Conservation (phyloP, 257 asterid genomes). For the Solanum neorickii region DNA sequence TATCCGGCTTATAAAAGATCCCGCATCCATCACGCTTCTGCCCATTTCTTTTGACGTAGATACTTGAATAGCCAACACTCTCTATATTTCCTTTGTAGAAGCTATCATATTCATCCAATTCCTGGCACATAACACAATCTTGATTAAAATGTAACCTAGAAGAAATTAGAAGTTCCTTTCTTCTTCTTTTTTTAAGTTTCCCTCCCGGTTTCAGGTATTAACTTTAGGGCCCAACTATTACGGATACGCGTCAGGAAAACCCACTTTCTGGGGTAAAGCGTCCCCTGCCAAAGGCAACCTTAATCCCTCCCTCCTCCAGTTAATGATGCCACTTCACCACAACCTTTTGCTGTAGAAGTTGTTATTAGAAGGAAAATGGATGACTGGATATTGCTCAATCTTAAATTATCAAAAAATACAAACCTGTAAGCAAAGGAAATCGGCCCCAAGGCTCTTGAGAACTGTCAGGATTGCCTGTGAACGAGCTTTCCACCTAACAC, state of each 20-base stretch:
- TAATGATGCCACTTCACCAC: background rate
- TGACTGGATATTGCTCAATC: background rate
- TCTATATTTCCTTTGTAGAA: conserved; percentile 74
- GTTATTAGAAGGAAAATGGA: background rate
- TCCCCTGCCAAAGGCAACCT: background rate
- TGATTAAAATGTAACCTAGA: background rate
- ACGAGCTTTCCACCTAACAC: conserved; percentile 87
- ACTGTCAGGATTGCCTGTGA: conserved; percentile 57
- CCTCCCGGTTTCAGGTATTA: background rate
- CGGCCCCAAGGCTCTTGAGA: conserved; percentile 63
- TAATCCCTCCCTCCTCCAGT: background rate
- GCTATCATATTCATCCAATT: conserved; percentile 79
- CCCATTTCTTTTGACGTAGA: conserved; percentile 74
- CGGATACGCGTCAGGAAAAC: background rate
- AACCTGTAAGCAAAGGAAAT: conserved; percentile 91
- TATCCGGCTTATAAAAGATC: conserved; percentile 55
- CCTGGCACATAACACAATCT: conserved; percentile 29
- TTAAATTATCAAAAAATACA: background rate
- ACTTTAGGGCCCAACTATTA: background rate
- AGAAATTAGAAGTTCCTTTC: background rate
- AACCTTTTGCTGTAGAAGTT: background rate
- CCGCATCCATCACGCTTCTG: conserved; percentile 92
- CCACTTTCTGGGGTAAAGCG: background rate
- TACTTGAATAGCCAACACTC: conserved; percentile 71
- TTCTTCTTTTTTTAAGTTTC: background rate